phyloP scores from a whole-genome alignment of 345 rosid genomes.

The Hevea brasiliensis region DNA sequence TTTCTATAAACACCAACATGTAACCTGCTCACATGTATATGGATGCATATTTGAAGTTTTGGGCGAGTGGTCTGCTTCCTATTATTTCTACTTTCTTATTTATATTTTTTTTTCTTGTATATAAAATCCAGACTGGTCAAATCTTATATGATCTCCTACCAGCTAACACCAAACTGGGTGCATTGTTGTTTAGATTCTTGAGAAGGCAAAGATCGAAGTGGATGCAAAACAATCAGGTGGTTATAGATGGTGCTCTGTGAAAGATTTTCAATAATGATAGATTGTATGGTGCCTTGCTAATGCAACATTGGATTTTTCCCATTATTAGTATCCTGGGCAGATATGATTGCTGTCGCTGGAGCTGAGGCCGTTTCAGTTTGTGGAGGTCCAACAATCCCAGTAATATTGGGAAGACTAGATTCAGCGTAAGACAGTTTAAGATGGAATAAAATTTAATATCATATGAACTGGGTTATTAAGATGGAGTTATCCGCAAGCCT shows the following conservation, averaged over 20 bases:
- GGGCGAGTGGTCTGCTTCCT: neutral
- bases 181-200: constrained; percentile 61
- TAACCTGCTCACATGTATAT: neutral
- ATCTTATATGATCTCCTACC: constrained; percentile 14
- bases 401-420: constrained; percentile 75
- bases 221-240: constrained; percentile 69
- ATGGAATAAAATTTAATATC: neutral
- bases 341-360: constrained; percentile 84
- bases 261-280: constrained; percentile 16
- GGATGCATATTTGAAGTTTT: neutral
- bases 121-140: constrained; percentile 18
- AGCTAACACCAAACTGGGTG: constrained; percentile 40
- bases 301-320: constrained; percentile 23
- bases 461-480: neutral
- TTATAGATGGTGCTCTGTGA: constrained; percentile 16
- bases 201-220: constrained; percentile 71
- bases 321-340: constrained; percentile 89
- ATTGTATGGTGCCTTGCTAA: constrained; percentile 23
- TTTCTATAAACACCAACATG: neutral
- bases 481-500: neutral
- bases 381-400: constrained; percentile 82
- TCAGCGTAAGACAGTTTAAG: constrained; percentile 46
- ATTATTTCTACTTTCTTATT: constrained; percentile 12
- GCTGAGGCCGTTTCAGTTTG: constrained; percentile 89
- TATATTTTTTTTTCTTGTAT: neutral